Base-by-base conservation (phyloP, 2,329 filamentous ascomycete genomes). In the Myriosclerotinia curreyana region DNA sequence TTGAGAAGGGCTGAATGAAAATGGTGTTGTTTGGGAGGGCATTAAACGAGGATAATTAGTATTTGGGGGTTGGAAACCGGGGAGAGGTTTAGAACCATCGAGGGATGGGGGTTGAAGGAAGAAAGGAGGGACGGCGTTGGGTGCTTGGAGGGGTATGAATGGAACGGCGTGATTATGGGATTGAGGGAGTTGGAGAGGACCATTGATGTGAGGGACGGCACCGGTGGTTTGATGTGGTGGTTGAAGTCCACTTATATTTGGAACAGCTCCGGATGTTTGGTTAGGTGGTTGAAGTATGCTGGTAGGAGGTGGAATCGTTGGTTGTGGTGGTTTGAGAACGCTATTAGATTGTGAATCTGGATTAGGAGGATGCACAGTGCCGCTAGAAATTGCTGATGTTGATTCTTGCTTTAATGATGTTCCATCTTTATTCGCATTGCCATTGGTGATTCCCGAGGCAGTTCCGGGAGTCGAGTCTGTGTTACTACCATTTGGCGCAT, bases 41-140 rank as follows among this genome's bases (percentile, higher is more conserved):
- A 62, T 46, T 62, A 56, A 14, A 46, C 44, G 54, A 44, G 74
- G 70, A 56, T 74, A 66, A 75, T 73, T 17, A 79, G 71, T 69
- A 48, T 64, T 65, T 25, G 67, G 62, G 6, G 60, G 60, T 31
- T 63, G 60, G n/a, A 80, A 78, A 14, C 75, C 72, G 38, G 73
- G 71, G 8, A 74, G 70, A 52, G 67, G 73, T 53, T 68, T 65
- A 38, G 71, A 72, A 25, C 71, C 70, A 66, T 72, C 70, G 46
- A 73, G 68, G 38, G 70, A 64, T 34, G 71, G 66, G 25, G 70
- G 69, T 52, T 65, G 53, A 3, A 52, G 48, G 64, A 65, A 68
- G 14, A 60, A 64, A n/a, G 66, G 60, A 17, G 64, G 65, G 28
- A 62, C 55, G 34, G 63, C 7, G 15, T 51, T 46, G 11, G 64